Evolutionary conservation across 257 asterid species (phyloP).

Genomic region (Nemophila menziesii): DNA sequence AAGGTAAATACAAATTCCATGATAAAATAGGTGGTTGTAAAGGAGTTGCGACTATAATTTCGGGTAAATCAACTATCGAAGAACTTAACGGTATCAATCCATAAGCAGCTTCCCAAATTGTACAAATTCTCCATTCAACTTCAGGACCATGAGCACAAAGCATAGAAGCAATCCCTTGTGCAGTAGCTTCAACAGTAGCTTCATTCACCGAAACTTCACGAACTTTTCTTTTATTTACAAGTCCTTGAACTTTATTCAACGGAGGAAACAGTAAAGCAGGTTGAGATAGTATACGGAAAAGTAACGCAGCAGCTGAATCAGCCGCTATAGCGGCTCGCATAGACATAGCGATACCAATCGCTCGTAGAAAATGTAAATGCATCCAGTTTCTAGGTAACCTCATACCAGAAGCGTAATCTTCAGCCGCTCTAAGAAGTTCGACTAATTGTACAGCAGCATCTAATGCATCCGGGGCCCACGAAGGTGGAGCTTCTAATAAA

Average conservation of each 20-base stretch:
- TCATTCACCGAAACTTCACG: too few species aligned
- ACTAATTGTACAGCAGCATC: constrained; percentile 99
- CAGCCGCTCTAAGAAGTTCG: constrained; percentile 98
- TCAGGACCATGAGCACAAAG: constrained; percentile 99
- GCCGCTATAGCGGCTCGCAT: constrained; percentile 98
- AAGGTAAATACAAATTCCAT: constrained; percentile 90
- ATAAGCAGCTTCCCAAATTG: constrained; percentile 99
- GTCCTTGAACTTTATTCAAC: constrained; percentile 84
- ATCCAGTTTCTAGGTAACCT: constrained; percentile 99
- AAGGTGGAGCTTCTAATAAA: constrained; percentile 96
- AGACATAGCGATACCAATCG: constrained; percentile 96
- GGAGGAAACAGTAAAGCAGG: constrained; percentile 98
- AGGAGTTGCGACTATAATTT: constrained; percentile 87
- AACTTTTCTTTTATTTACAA: too few species aligned
- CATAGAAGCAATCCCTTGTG: constrained; percentile 99
- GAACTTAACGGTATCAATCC: constrained; percentile 94
- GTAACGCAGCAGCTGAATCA: constrained; percentile 97
- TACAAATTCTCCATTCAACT: constrained; percentile 99
- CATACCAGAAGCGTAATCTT: constrained; percentile 88
- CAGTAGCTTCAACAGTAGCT: constrained; percentile 94
- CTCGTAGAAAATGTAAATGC: constrained; percentile 98
- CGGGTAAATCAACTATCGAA: constrained; percentile 95
- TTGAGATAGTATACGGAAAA: constrained; percentile 91
- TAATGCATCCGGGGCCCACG: constrained; percentile 99
- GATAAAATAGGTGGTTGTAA: constrained; percentile 87